Evolutionary conservation across 1,139 yeast genomes (phyloP).

Genomic region (Yamadazyma trypodendri): DNA sequence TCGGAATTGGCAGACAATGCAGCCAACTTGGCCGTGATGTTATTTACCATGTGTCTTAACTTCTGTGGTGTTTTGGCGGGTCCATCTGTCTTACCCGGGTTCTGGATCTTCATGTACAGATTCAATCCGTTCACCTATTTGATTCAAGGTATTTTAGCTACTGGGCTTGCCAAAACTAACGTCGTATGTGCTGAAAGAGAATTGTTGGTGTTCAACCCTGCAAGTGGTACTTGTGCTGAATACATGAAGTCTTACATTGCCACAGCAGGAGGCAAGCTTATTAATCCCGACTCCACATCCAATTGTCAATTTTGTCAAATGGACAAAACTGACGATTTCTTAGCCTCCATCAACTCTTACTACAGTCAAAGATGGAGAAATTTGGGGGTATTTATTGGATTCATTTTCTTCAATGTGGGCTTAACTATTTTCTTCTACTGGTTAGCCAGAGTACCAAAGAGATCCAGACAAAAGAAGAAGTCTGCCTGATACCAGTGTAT

Average conservation of each 20-base stretch:
- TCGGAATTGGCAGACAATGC: conserved; percentile 70
- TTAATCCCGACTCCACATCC: conserved; percentile 40
- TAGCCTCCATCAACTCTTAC: conserved; percentile 39
- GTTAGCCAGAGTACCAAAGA: conserved; percentile 73
- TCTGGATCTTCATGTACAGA: conserved; percentile 61
- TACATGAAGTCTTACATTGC: conserved; percentile 48
- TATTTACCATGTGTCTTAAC: conserved; percentile 60
- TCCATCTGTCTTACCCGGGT: conserved; percentile 48
- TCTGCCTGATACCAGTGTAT: background rate
- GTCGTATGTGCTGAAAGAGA: conserved; percentile 30
- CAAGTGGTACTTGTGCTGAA: conserved; percentile 57
- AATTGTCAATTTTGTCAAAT: conserved; percentile 54
- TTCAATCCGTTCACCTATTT: conserved; percentile 68
- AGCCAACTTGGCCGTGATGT: conserved; percentile 61
- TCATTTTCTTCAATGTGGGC: conserved; percentile 51
- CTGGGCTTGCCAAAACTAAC: conserved; percentile 32
- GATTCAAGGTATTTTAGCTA: conserved; percentile 34
- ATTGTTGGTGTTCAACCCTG: conserved; percentile 25
- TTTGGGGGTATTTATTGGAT: conserved; percentile 53
- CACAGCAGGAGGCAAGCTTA: conserved; percentile 50
- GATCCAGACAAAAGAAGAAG: conserved; percentile 24
- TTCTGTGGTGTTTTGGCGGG: conserved; percentile 84
- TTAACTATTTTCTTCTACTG: conserved; percentile 62
- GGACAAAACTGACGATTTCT: conserved; percentile 48
- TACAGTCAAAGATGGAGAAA: conserved; percentile 66